phyloP scores from a whole-genome alignment of 1,139 yeast species.

The Hyphopichia buzzinii region DNA sequence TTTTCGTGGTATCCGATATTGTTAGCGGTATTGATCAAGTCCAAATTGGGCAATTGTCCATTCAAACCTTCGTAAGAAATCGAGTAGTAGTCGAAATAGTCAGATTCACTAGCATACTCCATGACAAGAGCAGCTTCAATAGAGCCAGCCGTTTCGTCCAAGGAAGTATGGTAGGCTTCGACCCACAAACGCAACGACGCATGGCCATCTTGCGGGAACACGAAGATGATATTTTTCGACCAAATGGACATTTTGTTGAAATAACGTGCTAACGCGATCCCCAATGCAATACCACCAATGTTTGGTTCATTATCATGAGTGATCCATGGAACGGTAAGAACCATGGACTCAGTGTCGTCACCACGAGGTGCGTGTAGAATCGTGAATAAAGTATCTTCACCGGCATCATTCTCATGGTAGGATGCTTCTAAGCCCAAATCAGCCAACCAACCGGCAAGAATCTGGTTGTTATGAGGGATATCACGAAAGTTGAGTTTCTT shows the following conservation, averaged over 20 bases:
- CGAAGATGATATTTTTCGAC: conserved; percentile 91
- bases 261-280: conserved; percentile 72
- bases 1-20: conserved; percentile 72
- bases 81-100: conserved; percentile 73
- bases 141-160: conserved; percentile 92
- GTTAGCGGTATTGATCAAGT: conserved; percentile 78
- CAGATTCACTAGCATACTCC: conserved; percentile 70
- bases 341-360: conserved; percentile 95
- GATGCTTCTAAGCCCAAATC: conserved; percentile 75
- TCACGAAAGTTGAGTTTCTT: conserved; percentile 34
- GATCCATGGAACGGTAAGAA: conserved; percentile 83
- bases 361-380: conserved; percentile 92
- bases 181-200: conserved; percentile 84
- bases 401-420: conserved; percentile 28
- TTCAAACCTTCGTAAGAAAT: conserved; percentile 83
- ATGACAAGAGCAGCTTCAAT: conserved; percentile 88
- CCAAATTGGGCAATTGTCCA: conserved; percentile 94
- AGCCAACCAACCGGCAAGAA: conserved; percentile 58
- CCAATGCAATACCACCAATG: conserved; percentile 74
- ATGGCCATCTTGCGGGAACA: conserved; percentile 73
- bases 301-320: conserved; percentile 53
- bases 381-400: conserved; percentile 63
- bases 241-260: conserved; percentile 85
- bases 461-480: conserved; percentile 37
- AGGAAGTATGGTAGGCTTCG: conserved; percentile 82